These are phyloP conservation scores for Aspergillus caelatus DNA, from an alignment of 2,329 filamentous ascomycete species.

Conservation along the genomic window DNA sequence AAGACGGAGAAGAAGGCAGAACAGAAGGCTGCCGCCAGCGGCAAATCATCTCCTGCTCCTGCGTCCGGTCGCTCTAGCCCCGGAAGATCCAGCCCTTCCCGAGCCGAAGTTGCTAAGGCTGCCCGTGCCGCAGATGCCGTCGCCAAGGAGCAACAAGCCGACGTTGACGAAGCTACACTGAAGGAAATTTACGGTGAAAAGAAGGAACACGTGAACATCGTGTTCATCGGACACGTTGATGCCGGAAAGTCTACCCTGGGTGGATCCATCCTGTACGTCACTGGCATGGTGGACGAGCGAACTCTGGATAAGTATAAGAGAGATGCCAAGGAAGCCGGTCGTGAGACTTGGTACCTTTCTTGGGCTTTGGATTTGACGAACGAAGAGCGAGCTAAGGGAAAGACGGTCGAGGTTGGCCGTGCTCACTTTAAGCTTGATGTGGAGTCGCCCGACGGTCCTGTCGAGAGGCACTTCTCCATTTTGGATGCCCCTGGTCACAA, in stretches of 20 bases:
- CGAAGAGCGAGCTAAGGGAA: constrained; percentile 93
- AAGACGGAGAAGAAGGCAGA: constrained; percentile 75
- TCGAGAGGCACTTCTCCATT: constrained; percentile 94
- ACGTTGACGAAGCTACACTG: constrained; percentile 80
- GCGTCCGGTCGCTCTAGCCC: constrained; percentile 83
- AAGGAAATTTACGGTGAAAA: constrained; percentile 93
- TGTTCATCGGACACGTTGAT: constrained; percentile 98
- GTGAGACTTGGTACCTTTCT: constrained; percentile 98
- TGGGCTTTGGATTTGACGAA: constrained; percentile 98
- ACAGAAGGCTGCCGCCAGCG: constrained; percentile 56
- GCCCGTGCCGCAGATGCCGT: constrained; percentile 79
- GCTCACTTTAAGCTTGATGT: constrained; percentile 85
- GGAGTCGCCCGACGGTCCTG: constrained; percentile 46
- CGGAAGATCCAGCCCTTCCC: constrained; percentile 71
- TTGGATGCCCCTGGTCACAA: constrained; percentile 97
- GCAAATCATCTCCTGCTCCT: constrained; percentile 75
- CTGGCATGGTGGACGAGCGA: constrained; percentile 98
- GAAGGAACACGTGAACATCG: constrained; percentile 80
- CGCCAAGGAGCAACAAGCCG: constrained; percentile 76
- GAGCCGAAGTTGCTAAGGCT: constrained; percentile 59
- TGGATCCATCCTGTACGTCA: constrained; percentile 87
- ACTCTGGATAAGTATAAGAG: constrained; percentile 98
- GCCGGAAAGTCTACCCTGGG: constrained; percentile 96
- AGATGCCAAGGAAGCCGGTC: constrained; percentile 92
- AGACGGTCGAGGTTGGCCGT: constrained; percentile 95